Evolutionary conservation across 192 early-diverging fungal genomes (phyloP).

Genomic region (Backusella circina): DNA sequence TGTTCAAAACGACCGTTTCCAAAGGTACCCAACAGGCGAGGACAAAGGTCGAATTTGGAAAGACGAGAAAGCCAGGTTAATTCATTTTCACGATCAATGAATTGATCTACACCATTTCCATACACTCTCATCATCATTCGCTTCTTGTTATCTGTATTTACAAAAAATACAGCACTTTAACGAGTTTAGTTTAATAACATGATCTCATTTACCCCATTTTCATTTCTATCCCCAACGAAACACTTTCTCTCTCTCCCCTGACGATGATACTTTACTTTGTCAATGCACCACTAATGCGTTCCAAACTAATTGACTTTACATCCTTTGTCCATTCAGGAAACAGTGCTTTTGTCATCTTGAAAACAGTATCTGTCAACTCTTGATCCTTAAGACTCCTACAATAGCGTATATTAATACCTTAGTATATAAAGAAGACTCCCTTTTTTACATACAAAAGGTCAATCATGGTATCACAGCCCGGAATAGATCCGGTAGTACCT

Average conservation of each 20-base stretch:
- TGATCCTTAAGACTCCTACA: slow-evolving; percentile 24
- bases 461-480: slow-evolving; percentile 11
- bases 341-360: slow-evolving; percentile 4
- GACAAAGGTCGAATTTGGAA: slow-evolving; percentile 67
- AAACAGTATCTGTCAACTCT: neutral
- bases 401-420: neutral
- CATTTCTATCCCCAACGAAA: no score
- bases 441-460: slow-evolving; percentile 7
- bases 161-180: slow-evolving; percentile 25
- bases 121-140: slow-evolving; percentile 67
- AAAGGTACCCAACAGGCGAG: slow-evolving; percentile 71
- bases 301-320: slow-evolving; percentile 35
- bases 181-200: neutral
- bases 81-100: slow-evolving; percentile 75
- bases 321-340: slow-evolving; percentile 26
- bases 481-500: neutral
- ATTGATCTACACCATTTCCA: slow-evolving; percentile 75
- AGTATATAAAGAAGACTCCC: neutral
- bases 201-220: neutral
- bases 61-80: slow-evolving; percentile 73
- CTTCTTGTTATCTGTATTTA: slow-evolving; percentile 8
- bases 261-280: slow-evolving; percentile 44
- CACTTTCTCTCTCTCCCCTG: neutral
- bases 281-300: slow-evolving; percentile 63
- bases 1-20: slow-evolving; percentile 83